Conservation (phyloP, 768 basidiomycete genomes). For the Lactarius akahatsu region DNA sequence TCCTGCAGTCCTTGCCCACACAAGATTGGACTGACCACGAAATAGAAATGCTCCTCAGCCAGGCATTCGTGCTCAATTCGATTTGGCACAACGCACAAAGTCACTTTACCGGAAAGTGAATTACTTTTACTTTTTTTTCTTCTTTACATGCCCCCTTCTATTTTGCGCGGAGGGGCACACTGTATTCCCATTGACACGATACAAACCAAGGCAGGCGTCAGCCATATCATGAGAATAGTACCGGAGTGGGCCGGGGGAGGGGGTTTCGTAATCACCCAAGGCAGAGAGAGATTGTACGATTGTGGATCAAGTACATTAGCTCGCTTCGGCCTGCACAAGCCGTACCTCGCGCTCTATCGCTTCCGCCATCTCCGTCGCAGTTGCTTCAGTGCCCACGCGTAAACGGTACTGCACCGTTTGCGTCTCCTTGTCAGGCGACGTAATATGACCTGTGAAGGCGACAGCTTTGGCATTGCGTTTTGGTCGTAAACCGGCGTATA, state of each 20-base stretch:
- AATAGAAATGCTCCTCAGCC: slow-evolving; percentile 90
- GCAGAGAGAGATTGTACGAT: slow-evolving; percentile 29
- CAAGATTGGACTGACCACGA: slow-evolving; percentile 96
- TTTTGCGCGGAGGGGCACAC: slow-evolving; percentile 2
- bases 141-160: not conserved
- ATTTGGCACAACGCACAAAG: slow-evolving; percentile 93
- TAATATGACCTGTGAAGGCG: slow-evolving; percentile 70
- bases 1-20: slow-evolving; percentile 88
- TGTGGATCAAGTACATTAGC: slow-evolving; percentile 29
- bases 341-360: slow-evolving; percentile 64
- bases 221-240: slow-evolving; percentile 7
- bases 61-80: slow-evolving; percentile 91
- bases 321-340: slow-evolving; percentile 42
- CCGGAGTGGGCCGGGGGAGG: not conserved
- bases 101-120: slow-evolving; percentile 65
- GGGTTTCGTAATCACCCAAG: slow-evolving; percentile 13
- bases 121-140: not conserved
- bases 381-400: slow-evolving; percentile 57
- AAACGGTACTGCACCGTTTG: slow-evolving; percentile 60
- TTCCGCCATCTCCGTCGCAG: slow-evolving; percentile 55
- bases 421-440: slow-evolving; percentile 35
- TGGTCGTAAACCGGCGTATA: slow-evolving; percentile 59
- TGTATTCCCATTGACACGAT: slow-evolving; percentile 6
- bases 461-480: slow-evolving; percentile 52
- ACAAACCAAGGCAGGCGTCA: slow-evolving; percentile 12